Evolutionary conservation across 805 yeast genomes (phyloP).

Genomic region (Pichia gijzeniarum): DNA sequence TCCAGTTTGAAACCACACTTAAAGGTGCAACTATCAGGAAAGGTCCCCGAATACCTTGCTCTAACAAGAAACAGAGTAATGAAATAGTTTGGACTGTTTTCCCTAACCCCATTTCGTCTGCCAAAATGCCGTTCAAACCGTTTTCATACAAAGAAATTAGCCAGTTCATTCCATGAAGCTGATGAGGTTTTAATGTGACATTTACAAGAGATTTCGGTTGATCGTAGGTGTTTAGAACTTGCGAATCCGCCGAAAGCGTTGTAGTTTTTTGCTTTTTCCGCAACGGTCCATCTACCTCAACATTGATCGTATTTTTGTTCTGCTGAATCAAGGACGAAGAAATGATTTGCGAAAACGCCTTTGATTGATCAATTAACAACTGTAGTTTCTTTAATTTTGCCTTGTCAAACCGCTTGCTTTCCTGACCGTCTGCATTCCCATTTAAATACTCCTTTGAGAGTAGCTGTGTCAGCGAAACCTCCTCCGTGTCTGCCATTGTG

Average conservation of each 20-base stretch:
- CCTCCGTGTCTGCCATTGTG: not conserved
- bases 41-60: conserved; percentile 73
- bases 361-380: conserved; percentile 78
- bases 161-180: conserved; percentile 89
- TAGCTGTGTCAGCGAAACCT: conserved; percentile 10
- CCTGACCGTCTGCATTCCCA: conserved; percentile 16
- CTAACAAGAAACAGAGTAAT: conserved; percentile 65
- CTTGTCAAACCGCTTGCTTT: conserved; percentile 29
- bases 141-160: conserved; percentile 80
- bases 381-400: conserved; percentile 58
- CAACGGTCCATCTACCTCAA: conserved; percentile 13
- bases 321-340: conserved; percentile 63
- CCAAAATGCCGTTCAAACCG: conserved; percentile 90
- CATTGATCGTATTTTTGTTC: conserved; percentile 8
- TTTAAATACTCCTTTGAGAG: conserved; percentile 8
- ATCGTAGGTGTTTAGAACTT: conserved; percentile 7
- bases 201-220: conserved; percentile 54
- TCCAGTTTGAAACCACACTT: conserved; percentile 86
- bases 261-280: conserved; percentile 21
- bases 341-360: conserved; percentile 79
- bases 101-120: conserved; percentile 98
- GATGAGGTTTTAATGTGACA: conserved; percentile 72
- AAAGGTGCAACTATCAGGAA: conserved; percentile 75
- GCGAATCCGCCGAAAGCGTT: conserved; percentile 8
- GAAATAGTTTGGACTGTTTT: conserved; percentile 88